These are phyloP conservation scores for Periconia sp. DNA, from an alignment of 2,329 filamentous ascomycete genomes.

Conservation along the genomic window DNA sequence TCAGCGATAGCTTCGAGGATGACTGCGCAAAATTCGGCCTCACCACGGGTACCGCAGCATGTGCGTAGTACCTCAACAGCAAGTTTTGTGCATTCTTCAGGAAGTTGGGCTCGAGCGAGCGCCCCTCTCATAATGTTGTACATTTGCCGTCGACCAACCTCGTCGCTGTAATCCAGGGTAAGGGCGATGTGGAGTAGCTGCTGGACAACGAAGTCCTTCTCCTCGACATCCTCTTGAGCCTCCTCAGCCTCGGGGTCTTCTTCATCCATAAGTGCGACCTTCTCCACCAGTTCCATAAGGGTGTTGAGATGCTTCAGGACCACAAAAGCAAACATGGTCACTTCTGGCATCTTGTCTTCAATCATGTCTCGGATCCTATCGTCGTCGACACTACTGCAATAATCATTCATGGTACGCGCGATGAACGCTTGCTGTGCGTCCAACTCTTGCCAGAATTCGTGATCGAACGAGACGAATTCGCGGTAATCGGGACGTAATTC, in stretches of 20 bases:
- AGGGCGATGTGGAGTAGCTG: slow-evolving; percentile 90
- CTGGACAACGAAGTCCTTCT: slow-evolving; percentile 94
- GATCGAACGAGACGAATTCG: slow-evolving; percentile 70
- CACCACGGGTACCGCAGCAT: slow-evolving; percentile 78
- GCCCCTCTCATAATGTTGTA: slow-evolving; percentile 85
- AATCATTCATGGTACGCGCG: slow-evolving; percentile 90
- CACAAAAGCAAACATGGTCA: slow-evolving; percentile 86
- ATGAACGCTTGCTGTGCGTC: slow-evolving; percentile 88
- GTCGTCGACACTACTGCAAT: slow-evolving; percentile 74
- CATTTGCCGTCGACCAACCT: slow-evolving; percentile 94
- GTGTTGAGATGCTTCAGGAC: slow-evolving; percentile 77
- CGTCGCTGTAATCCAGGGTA: slow-evolving; percentile 95
- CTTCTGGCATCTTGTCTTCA: slow-evolving; percentile 93
- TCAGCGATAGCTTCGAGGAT: slow-evolving; percentile 94
- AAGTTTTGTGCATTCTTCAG: slow-evolving; percentile 90
- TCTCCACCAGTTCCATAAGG: slow-evolving; percentile 63
- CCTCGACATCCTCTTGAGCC: slow-evolving; percentile 77
- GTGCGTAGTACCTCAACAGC: slow-evolving; percentile 78
- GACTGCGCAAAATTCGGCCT: slow-evolving; percentile 80
- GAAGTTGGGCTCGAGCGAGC: slow-evolving; percentile 81
- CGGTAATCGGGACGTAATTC: slow-evolving; percentile 83
- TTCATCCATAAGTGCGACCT: slow-evolving; percentile 56
- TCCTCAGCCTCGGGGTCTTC: slow-evolving; percentile 62
- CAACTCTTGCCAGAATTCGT: slow-evolving; percentile 77
- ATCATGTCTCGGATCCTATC: slow-evolving; percentile 73